Conservation (phyloP, 306 rosid genomes). For the Quercus bicolor region DNA sequence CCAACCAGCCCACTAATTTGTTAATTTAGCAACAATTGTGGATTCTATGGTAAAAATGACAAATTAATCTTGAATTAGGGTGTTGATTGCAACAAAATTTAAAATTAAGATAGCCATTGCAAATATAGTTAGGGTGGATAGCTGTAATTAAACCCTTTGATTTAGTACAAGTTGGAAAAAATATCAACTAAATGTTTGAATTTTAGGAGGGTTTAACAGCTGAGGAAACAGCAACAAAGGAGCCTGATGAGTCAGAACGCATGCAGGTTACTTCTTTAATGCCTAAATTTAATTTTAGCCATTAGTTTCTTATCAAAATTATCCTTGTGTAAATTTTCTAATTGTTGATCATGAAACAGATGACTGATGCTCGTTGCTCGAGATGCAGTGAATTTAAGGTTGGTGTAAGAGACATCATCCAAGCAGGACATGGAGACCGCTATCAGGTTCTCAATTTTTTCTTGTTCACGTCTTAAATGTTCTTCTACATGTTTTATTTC, state of each 20-base stretch:
- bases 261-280: slow-evolving; percentile 65
- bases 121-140: no score
- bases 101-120: no score
- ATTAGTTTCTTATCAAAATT: neutral
- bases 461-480: neutral
- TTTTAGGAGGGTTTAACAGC: slow-evolving; percentile 84
- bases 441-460: slow-evolving; percentile 58
- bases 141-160: neutral
- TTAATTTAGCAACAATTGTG: no score
- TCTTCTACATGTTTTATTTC: slow-evolving; percentile 8
- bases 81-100: no score
- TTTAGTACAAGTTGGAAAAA: neutral
- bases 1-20: no score
- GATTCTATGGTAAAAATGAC: no score
- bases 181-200: slow-evolving; percentile 12
- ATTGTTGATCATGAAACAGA: slow-evolving; percentile 46
- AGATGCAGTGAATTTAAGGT: slow-evolving; percentile 74
- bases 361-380: slow-evolving; percentile 91
- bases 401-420: slow-evolving; percentile 78
- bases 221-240: slow-evolving; percentile 64
- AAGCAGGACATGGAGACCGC: slow-evolving; percentile 81
- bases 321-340: slow-evolving; percentile 20
- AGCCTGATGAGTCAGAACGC: slow-evolving; percentile 69
- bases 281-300: slow-evolving; percentile 4
- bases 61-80: no score